Base-by-base conservation (phyloP, 805 yeast species). In the Candida dajiaensis region DNA sequence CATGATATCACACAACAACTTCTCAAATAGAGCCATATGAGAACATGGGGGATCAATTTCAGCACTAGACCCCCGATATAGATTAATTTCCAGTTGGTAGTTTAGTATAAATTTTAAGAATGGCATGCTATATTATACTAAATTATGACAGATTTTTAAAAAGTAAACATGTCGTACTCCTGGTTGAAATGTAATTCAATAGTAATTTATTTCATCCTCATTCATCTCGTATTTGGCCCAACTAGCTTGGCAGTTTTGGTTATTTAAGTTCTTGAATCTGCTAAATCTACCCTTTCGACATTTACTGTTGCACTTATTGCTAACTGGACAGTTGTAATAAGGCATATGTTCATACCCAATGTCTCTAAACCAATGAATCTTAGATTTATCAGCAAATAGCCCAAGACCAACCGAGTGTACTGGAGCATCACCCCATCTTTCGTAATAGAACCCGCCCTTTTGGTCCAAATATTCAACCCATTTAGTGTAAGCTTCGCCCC, bases 381-480 rank as follows among this genome's bases (percentile, higher is more conserved):
- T 72, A 9, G 69, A 62, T 54, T 77, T 82, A 55, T 84, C 89
- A 8, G 83, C 86, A 60, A 89, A 85, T 43, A 87, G 60, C 8
- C 80, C 77, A 31, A 87, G 64, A 0, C 92, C 96, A 39, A 89
- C 58, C 3, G 89, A 79, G 61, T 87, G 94, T 1, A 88, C 94
- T 0, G 96, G 96, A 0, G 95, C 96, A 68, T 88, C 96, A 3
- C 96, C 96, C 96, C 96, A 88, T 47, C 96, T 67, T 63, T 89
- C 96, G 57, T 89, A 89, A 63, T 86, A 89, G 58, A 88, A 88
- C 4, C 92, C 92, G 18, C 95, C 94, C 1, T 81, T 65, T 4
- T 71, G 50, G 47, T 88, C 96, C 36, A 89, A 66, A 56, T 71
- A 67, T 28, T 82, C 67, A 57, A 83, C 78, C 79, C 85, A 88